Evolutionary conservation across 306 rosid genomes (phyloP).

Genomic region (Vicia faba): DNA sequence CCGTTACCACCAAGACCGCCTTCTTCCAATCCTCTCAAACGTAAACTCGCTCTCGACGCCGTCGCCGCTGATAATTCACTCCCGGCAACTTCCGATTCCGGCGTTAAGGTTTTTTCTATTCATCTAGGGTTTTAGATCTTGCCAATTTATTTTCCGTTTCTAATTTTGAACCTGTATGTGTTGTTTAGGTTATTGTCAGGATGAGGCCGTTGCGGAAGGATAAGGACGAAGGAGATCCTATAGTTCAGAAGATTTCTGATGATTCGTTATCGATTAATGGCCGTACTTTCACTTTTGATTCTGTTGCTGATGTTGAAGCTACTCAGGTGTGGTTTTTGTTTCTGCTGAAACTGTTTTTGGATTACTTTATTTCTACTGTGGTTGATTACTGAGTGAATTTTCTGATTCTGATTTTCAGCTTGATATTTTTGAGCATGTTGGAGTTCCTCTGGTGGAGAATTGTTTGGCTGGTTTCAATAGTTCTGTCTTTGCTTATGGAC

Average conservation of each 20-base stretch:
- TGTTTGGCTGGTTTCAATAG: slow-evolving; percentile 98
- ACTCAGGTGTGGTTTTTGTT: slow-evolving; percentile 68
- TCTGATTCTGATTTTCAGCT: slow-evolving; percentile 54
- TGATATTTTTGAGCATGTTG: slow-evolving; percentile 90
- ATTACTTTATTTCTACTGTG: slow-evolving; percentile 4
- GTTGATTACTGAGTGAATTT: not conserved
- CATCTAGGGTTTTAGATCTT: slow-evolving; percentile 12
- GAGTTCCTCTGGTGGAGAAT: slow-evolving; percentile 88
- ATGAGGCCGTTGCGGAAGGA: slow-evolving; percentile 73
- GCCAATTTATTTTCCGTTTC: not conserved
- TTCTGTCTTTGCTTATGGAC: slow-evolving; percentile 98
- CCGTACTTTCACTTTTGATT: slow-evolving; percentile 88
- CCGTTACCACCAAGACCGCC: slow-evolving; percentile 92
- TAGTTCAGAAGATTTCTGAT: slow-evolving; percentile 72
- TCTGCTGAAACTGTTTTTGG: slow-evolving; percentile 16
- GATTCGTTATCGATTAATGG: slow-evolving; percentile 79
- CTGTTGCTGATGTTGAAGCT: slow-evolving; percentile 78
- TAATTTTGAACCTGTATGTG: not conserved
- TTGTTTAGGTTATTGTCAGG: slow-evolving; percentile 76
- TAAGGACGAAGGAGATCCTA: slow-evolving; percentile 74
- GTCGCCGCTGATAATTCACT: slow-evolving; percentile 55
- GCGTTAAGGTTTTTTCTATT: slow-evolving; percentile 64
- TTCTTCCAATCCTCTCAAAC: slow-evolving; percentile 82
- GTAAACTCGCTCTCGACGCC: slow-evolving; percentile 71
- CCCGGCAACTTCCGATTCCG: slow-evolving; percentile 69